Percentiles rank a stretch among this genome's conserved stretches.
Evolutionary conservation across 139 green algal species (phyloP).

Genomic region (Chlamydomonas sp.): DNA sequence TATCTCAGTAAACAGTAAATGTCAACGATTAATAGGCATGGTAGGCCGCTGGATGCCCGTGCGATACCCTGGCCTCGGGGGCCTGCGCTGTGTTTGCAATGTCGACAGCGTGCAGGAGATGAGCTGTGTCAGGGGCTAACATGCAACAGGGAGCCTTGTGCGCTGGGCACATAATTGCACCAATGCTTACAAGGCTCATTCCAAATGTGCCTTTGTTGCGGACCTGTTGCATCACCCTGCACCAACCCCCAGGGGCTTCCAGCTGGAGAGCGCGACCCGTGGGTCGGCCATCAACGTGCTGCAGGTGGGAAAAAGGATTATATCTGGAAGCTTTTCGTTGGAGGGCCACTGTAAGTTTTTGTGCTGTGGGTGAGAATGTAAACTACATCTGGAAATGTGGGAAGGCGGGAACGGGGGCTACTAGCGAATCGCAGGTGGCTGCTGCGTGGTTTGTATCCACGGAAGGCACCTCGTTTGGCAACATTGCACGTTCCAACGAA

Average conservation of each 20-base stretch:
- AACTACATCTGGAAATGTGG: background rate
- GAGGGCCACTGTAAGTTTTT: background rate
- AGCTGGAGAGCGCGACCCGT: slow-evolving; percentile 58
- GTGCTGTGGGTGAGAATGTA: background rate
- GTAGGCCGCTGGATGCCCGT: too few relatives aligned
- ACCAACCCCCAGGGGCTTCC: slow-evolving; percentile 49
- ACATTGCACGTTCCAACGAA: background rate
- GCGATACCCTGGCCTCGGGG: too few relatives aligned
- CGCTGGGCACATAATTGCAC: too few relatives aligned
- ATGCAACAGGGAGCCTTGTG: too few relatives aligned
- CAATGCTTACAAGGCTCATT: too few relatives aligned
- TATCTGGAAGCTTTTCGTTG: background rate
- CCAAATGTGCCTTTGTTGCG: background rate
- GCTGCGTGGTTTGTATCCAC: background rate
- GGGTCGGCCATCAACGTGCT: slow-evolving; percentile 54
- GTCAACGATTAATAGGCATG: background rate
- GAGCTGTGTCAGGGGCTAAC: too few relatives aligned
- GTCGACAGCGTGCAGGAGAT: too few relatives aligned
- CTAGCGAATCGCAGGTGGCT: background rate
- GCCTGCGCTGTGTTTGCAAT: too few relatives aligned
- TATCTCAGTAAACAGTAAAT: too few relatives aligned
- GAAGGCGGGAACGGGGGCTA: too few relatives aligned
- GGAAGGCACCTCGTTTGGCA: background rate
- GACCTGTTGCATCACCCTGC: slow-evolving; percentile 33
- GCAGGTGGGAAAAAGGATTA: slow-evolving; percentile 8